Conservation (phyloP, 352 stramenopile genomes). For the Halophytophthora batemanensis region DNA sequence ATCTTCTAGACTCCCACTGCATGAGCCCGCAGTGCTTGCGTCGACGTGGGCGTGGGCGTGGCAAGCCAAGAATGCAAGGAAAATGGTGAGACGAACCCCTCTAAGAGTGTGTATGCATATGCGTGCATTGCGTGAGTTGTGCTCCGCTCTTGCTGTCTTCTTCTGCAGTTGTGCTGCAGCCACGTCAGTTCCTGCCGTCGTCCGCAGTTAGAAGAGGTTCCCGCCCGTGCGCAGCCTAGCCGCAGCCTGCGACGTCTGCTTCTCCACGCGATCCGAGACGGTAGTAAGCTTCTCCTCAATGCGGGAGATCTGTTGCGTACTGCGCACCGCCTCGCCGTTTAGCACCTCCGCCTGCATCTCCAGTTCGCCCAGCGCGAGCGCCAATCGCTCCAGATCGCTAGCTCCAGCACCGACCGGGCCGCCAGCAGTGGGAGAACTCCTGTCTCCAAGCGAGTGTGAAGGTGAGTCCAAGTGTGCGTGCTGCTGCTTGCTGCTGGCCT, state of each 20-base stretch:
- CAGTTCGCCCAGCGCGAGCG: conserved; percentile 59
- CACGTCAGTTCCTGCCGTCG: background rate
- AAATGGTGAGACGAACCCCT: background rate
- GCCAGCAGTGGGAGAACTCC: conserved; percentile 10
- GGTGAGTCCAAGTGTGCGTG: conserved; percentile 13
- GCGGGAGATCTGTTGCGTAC: conserved; percentile 71
- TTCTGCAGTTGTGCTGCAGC: conserved; percentile 4
- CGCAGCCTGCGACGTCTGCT: conserved; percentile 67
- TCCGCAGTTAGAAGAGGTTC: conserved; percentile 34
- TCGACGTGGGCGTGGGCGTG: too few species aligned
- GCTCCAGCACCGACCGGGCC: conserved; percentile 14
- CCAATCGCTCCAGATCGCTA: conserved; percentile 62
- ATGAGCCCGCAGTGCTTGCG: too few species aligned
- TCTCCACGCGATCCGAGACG: conserved; percentile 65
- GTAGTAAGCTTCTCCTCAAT: conserved; percentile 63
- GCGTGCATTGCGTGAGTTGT: too few species aligned
- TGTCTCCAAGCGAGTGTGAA: conserved; percentile 7
- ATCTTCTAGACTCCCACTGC: conserved; percentile 29
- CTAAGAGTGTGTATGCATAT: background rate
- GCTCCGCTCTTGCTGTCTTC: background rate
- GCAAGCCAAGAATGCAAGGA: conserved; percentile 2
- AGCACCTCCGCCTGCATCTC: conserved; percentile 67
- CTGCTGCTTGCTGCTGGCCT: conserved; percentile 6
- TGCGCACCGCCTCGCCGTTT: conserved; percentile 59
- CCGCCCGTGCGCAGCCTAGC: conserved; percentile 31